A percentile compares a stretch with the other conserved stretches of the same genome.
These are phyloP conservation scores for Tetracladium setigerum DNA, from an alignment of 495 filamentous ascomycete species.

Conservation along the genomic window DNA sequence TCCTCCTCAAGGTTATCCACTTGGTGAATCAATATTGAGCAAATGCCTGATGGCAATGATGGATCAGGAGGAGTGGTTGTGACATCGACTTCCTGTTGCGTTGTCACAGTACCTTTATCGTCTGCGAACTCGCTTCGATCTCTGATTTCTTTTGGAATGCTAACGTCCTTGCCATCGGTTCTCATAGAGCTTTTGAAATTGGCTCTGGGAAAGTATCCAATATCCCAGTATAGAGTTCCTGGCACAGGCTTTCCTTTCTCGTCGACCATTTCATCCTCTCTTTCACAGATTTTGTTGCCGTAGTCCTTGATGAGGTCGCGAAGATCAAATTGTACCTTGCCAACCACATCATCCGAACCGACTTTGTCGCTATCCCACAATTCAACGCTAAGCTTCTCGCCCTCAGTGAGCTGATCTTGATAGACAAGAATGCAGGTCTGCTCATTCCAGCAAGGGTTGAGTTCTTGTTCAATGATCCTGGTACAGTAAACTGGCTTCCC, in stretches of 20 bases:
- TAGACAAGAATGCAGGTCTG: slow-evolving; percentile 59
- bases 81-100: slow-evolving; percentile 53
- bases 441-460: slow-evolving; percentile 68
- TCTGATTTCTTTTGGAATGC: slow-evolving; percentile 48
- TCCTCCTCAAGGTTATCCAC: slow-evolving; percentile 63
- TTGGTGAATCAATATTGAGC: slow-evolving; percentile 58
- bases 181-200: slow-evolving; percentile 52
- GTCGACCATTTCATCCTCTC: slow-evolving; percentile 56
- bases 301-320: slow-evolving; percentile 67
- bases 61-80: slow-evolving; percentile 63
- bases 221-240: slow-evolving; percentile 64
- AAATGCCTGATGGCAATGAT: slow-evolving; percentile 59
- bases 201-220: slow-evolving; percentile 62
- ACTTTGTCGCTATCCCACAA: slow-evolving; percentile 65
- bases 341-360: slow-evolving; percentile 62
- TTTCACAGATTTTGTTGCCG: slow-evolving; percentile 61
- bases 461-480: slow-evolving; percentile 60
- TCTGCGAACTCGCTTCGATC: slow-evolving; percentile 55
- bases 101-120: slow-evolving; percentile 54
- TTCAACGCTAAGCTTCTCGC: slow-evolving; percentile 62
- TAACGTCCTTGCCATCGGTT: slow-evolving; percentile 57
- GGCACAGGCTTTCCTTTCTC: slow-evolving; percentile 61
- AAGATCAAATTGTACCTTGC: slow-evolving; percentile 63
- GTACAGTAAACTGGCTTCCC: slow-evolving; percentile 73
- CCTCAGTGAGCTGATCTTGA: slow-evolving; percentile 59